Evolutionary conservation across 768 basidiomycete species (phyloP).

Genomic region (Lepiota venenata): DNA sequence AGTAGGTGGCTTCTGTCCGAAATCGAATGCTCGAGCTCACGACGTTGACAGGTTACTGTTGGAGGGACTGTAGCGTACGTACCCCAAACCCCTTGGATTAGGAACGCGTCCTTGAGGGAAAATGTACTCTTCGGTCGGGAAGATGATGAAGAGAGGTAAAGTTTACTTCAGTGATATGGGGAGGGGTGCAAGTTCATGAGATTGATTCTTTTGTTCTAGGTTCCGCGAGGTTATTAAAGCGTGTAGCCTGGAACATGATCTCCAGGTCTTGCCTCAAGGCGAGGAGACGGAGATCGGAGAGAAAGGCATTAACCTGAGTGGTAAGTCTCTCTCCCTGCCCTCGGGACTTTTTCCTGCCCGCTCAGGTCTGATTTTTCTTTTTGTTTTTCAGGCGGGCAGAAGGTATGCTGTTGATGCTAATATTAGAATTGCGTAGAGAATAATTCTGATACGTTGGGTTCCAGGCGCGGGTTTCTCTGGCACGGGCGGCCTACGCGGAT

Average conservation of each 20-base stretch:
- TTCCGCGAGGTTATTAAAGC: conserved; percentile 57
- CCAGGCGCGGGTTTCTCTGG: conserved; percentile 74
- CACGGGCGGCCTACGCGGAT: conserved; percentile 71
- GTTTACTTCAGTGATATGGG: background rate
- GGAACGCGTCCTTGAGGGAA: conserved; percentile 63
- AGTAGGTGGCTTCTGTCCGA: conserved; percentile 26
- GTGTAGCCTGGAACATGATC: conserved; percentile 68
- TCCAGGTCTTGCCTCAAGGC: conserved; percentile 67
- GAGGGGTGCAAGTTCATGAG: background rate
- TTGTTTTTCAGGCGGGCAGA: conserved; percentile 30
- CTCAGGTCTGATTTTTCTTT: background rate
- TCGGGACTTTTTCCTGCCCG: background rate
- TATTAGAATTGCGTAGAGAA: background rate
- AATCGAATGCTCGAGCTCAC: background rate
- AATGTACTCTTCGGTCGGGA: conserved; percentile 74
- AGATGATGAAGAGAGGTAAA: conserved; percentile 53
- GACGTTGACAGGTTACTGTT: background rate
- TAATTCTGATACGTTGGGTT: conserved; percentile 1
- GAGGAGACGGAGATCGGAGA: conserved; percentile 74
- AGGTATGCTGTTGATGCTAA: conserved; percentile 19
- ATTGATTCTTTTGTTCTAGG: conserved; percentile 16
- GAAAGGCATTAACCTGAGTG: conserved; percentile 69
- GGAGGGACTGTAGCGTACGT: conserved; percentile 53
- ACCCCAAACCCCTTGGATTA: conserved; percentile 63
- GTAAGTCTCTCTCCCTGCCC: conserved; percentile 25